Evolutionary conservation across 2,329 filamentous ascomycete genomes (phyloP).

Genomic region (Colletotrichum gloeosporioides): DNA sequence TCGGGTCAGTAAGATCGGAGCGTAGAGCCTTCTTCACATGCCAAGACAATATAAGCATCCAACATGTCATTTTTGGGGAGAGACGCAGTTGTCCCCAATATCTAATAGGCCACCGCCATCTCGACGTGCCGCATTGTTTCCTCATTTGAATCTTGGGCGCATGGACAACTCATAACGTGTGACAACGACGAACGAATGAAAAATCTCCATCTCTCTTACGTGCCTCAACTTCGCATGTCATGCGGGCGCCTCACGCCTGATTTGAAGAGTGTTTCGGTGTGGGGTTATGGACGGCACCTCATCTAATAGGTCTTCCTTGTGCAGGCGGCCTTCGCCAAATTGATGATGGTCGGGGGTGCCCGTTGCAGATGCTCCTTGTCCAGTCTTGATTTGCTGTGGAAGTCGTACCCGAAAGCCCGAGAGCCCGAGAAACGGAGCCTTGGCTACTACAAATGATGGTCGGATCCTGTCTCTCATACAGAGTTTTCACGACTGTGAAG

Average conservation of each 20-base stretch:
- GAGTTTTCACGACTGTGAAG: neutral
- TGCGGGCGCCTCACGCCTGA: neutral
- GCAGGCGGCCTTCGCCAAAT: neutral
- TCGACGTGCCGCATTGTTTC: neutral
- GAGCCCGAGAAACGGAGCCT: neutral
- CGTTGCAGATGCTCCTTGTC: accelerated
- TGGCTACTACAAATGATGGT: neutral
- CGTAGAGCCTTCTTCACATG: neutral
- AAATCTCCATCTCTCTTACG: neutral
- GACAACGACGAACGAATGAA: neutral
- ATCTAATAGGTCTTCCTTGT: neutral
- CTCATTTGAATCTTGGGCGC: neutral
- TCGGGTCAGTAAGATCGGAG: neutral
- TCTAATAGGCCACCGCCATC: neutral
- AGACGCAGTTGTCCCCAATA: neutral
- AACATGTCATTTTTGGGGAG: neutral
- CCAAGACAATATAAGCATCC: neutral
- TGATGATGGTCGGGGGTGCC: neutral
- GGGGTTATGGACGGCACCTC: neutral
- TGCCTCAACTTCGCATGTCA: neutral
- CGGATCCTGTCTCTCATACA: neutral
- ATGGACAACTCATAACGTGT: neutral
- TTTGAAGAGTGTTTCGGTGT: neutral
- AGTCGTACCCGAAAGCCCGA: neutral
- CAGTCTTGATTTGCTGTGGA: neutral